These are phyloP conservation scores for Pythium phragmiticola DNA, from an alignment of 352 stramenopile species.

Conservation along the genomic window DNA sequence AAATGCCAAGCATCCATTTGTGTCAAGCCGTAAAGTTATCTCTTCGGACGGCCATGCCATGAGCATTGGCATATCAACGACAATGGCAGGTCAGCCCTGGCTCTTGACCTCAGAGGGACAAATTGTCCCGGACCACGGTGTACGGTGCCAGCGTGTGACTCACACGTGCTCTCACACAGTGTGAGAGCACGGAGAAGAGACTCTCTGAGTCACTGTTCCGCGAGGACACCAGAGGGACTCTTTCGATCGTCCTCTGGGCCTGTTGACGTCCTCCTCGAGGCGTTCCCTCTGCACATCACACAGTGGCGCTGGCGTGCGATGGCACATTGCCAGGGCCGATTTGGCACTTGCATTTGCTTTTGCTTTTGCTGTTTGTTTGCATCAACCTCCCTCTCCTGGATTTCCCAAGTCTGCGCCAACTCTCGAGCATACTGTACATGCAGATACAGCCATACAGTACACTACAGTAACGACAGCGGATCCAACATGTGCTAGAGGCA, in stretches of 20 bases:
- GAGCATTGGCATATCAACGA: too few relatives aligned
- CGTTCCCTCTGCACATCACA: not conserved
- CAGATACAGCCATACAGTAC: not conserved
- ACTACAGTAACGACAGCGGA: not conserved
- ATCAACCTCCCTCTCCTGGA: too few relatives aligned
- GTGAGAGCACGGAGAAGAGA: too few relatives aligned
- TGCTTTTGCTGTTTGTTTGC: too few relatives aligned
- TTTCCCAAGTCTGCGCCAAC: not conserved
- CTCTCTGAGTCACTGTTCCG: not conserved
- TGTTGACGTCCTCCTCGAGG: not conserved
- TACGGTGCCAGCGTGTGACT: too few relatives aligned
- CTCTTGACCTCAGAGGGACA: too few relatives aligned
- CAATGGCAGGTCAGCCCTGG: too few relatives aligned
- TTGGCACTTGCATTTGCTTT: not conserved
- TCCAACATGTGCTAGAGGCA: not conserved
- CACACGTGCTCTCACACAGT: too few relatives aligned
- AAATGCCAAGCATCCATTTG: too few relatives aligned
- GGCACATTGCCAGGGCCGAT: not conserved
- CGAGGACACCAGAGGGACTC: not conserved
- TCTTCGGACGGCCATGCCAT: too few relatives aligned
- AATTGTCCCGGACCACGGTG: too few relatives aligned
- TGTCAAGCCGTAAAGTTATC: too few relatives aligned
- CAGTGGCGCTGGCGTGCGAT: not conserved
- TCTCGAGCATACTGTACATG: not conserved
- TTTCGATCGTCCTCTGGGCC: not conserved